A percentile compares a stretch with the other conserved stretches of the same genome.
These are phyloP conservation scores for Macaranga tanarius DNA, from an alignment of 441 rosid genomes.

Conservation along the genomic window DNA sequence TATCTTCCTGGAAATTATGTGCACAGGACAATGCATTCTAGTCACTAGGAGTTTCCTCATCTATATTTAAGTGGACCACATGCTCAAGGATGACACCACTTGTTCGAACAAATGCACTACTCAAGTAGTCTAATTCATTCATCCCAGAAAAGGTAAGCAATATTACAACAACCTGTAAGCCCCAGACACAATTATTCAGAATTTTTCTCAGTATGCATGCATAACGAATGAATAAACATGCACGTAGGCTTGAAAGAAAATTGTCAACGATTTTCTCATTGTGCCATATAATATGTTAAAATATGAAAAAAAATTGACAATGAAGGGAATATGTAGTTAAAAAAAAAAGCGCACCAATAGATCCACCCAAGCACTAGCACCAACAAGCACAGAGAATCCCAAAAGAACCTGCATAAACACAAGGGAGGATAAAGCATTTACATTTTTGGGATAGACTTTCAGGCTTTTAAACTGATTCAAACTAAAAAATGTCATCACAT, in stretches of 20 bases:
- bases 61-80: background rate
- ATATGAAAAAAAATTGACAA: too few species aligned
- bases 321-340: background rate
- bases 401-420: conserved; percentile 68
- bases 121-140: background rate
- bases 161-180: background rate
- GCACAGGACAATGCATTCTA: background rate
- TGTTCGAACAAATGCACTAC: background rate
- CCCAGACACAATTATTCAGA: background rate
- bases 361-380: conserved; percentile 99
- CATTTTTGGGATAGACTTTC: background rate
- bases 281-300: background rate
- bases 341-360: conserved; percentile 60
- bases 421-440: background rate
- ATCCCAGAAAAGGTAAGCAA: background rate
- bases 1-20: background rate
- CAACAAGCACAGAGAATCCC: conserved; percentile 96
- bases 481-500: background rate
- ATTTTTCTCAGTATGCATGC: background rate
- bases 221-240: background rate
- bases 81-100: too few species aligned
- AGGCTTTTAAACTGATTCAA: background rate
- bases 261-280: background rate
- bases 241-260: background rate
- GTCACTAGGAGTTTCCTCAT: background rate